Base-by-base conservation (phyloP, 805 yeast genomes). In the Naumovozyma castellii region DNA sequence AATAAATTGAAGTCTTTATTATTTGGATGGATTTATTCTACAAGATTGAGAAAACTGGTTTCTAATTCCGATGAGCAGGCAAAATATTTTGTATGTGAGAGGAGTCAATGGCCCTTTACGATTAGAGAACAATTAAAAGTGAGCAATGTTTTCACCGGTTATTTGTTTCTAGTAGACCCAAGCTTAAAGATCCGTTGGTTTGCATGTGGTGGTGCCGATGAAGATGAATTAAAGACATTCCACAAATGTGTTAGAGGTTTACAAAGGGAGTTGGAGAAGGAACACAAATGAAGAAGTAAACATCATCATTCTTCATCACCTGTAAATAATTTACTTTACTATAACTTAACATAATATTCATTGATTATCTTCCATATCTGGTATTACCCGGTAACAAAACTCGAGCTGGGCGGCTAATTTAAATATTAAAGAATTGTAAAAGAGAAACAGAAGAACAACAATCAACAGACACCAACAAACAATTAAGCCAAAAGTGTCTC, bases 171-270 rank as follows among this genome's bases (percentile, higher is more conserved):
- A 3, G 71, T 92, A 28, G 98, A 92, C 54, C 68, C 67, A 13
- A 66, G 76, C 12, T 80, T 81, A 38, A 79, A 73, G 51, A 80
- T 92, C 39, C 69, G 97, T 50, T 90, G 97, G 97, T 87, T 86
- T 18, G 84, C 86, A 3, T 76, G 94, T 49, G 98, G 97, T 2
- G 74, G 72, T 31, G 5, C 32, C 15, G 81, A 95, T 1, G 69
- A 18, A 3, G 71, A 72, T 27, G 98, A 92, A 49, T 63, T 66
- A 36, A 66, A 66, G 14, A 64, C 75, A 13, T 59, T 84, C 41
- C 32, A 37, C 42, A 38, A 36, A 16, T 34, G 37, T 17, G 36
- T 45, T 2, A 22, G 36, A 16, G 36, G 38, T 14, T 13, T 45
- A 9, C 34, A 39, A 14, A 22, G 19, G 14, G 44, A 45, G 22